Base-by-base conservation (phyloP, 345 rosid genomes). In the Pelargonium nanum region DNA sequence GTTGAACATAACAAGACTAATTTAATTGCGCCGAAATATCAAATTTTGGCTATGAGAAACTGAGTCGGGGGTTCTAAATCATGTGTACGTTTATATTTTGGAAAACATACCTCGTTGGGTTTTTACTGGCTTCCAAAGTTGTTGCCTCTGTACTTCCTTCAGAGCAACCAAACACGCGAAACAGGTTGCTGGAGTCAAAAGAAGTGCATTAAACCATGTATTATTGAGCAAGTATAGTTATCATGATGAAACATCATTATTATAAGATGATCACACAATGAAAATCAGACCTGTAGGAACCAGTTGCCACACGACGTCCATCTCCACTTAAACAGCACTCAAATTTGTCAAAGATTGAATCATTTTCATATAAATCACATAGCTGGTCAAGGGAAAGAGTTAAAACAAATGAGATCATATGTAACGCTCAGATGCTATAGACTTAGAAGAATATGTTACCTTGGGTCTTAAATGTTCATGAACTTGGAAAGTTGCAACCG, bases 381-480 rank as follows among this genome's bases (percentile, higher is more conserved):
- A 85, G 79, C 91, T 85, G 82, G 58, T 25, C 70, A 64, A 32
- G 57, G 59, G 67, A 32, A 57, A 61, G 57, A 57, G 55, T 62
- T 65, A 55, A 54, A 28, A 55, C 22, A 59, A 30, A 52, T 65
- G 24, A 65, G 51, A 60, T 59, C 25, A 58, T 32, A 24, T 19
- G 48, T 40, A 56, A 21, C n/a, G 70, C 58, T 64, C 62, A 24
- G 28, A 44, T 50, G 60, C 58, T 19, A 17, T 25, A 44, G 22
- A 19, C 53, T 24, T 59, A 12, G 62, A 59, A 72, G 22, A 62
- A 66, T 26, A 67, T 9, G 2, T 68, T 69, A 83, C 86, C 86
- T 81, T 81, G 1, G 83, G 98, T 76, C 95, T 85, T 63, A 91
- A 73, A 73, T 91, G 67, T 73, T 91, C 96, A 71, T 91, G 98